Conservation (phyloP, 2,329 filamentous ascomycete genomes). For the Fusarium armeniacum region DNA sequence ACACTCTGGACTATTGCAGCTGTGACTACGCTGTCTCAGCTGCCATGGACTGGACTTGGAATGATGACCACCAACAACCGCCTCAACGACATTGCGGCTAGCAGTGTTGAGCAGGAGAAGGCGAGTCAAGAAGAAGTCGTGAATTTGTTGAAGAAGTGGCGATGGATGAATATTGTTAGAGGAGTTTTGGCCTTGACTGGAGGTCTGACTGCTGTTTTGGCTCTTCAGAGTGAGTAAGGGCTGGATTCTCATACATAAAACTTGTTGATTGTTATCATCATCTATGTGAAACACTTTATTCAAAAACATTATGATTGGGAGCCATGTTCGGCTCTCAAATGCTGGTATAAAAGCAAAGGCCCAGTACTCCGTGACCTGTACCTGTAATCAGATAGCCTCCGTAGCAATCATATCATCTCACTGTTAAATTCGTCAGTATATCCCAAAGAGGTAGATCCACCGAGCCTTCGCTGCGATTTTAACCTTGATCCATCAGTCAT, state of each 20-base stretch:
- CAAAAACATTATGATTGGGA: neutral
- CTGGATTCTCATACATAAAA: neutral
- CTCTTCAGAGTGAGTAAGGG: slow-evolving; percentile 19
- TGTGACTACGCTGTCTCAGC: slow-evolving; percentile 27
- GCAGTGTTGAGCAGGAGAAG: slow-evolving; percentile 29
- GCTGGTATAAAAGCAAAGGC: slow-evolving; percentile 22
- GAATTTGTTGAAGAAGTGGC: slow-evolving; percentile 33
- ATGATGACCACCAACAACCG: slow-evolving; percentile 41
- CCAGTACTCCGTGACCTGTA: slow-evolving; percentile 7
- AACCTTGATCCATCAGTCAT: neutral
- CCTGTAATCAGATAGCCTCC: neutral
- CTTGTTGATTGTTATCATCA: neutral
- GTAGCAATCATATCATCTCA: neutral
- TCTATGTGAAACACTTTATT: neutral
- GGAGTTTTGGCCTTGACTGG: slow-evolving; percentile 35
- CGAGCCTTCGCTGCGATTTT: neutral
- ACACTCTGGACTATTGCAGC: slow-evolving; percentile 29
- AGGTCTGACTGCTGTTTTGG: slow-evolving; percentile 33
- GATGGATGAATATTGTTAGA: slow-evolving; percentile 42
- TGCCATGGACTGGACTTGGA: slow-evolving; percentile 35
- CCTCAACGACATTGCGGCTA: slow-evolving; percentile 30
- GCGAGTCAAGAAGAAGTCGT: slow-evolving; percentile 27
- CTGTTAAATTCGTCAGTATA: neutral
- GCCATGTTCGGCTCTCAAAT: neutral
- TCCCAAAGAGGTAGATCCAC: neutral